Percentiles rank a stretch among this genome's conserved stretches.
Conservation (phyloP, 768 basidiomycete genomes). For the Kwoniella europaea region DNA sequence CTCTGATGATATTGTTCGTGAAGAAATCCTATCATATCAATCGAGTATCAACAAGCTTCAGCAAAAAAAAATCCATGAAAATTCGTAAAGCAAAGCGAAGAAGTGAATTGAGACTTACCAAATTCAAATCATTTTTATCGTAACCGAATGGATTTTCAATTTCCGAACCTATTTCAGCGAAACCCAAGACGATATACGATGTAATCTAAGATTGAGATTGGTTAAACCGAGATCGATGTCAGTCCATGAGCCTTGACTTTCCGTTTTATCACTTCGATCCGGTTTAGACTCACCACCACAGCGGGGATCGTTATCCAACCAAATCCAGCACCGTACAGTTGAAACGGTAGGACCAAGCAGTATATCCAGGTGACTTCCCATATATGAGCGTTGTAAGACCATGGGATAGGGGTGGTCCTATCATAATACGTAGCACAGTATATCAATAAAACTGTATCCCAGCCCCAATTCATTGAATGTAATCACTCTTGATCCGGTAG, state of each 20-base stretch:
- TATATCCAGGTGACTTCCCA: slow-evolving; percentile 56
- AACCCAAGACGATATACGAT: slow-evolving; percentile 52
- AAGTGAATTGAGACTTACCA: too few species aligned
- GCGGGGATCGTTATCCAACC: slow-evolving; percentile 56
- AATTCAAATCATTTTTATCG: slow-evolving; percentile 55
- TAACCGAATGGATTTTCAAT: slow-evolving; percentile 57
- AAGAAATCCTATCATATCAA: slow-evolving; percentile 38
- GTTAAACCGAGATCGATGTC: too few species aligned
- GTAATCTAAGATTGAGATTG: slow-evolving; percentile 44
- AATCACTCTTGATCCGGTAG: too few species aligned
- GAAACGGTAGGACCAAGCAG: slow-evolving; percentile 53
- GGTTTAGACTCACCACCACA: slow-evolving; percentile 49
- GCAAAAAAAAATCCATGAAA: too few species aligned
- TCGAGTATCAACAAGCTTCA: not conserved
- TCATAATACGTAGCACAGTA: too few species aligned
- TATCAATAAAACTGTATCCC: too few species aligned
- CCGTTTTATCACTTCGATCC: too few species aligned
- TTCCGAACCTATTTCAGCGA: slow-evolving; percentile 45
- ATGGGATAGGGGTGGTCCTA: slow-evolving; percentile 53
- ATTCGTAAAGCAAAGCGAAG: too few species aligned
- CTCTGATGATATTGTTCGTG: slow-evolving; percentile 52
- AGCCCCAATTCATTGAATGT: too few species aligned
- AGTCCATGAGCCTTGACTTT: too few species aligned
- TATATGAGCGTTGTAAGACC: slow-evolving; percentile 53
- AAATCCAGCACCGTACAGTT: slow-evolving; percentile 50